Evolutionary conservation across 140 eudicot genomes (phyloP).

Genomic region (Senecio squalidus): DNA sequence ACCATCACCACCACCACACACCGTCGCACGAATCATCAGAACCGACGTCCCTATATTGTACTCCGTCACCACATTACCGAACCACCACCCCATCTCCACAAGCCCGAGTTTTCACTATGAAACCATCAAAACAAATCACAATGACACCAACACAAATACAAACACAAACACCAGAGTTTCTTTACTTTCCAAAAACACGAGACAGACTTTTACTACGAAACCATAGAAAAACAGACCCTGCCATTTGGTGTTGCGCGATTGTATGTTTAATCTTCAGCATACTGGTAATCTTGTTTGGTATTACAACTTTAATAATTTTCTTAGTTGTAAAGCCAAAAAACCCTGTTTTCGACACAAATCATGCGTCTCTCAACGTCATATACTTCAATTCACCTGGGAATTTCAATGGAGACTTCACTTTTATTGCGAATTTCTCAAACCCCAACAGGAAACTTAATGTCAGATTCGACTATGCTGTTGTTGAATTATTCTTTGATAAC

Average conservation of each 20-base stretch:
- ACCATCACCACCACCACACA: constrained; percentile 8
- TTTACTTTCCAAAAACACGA: constrained; percentile 23
- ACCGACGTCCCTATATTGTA: constrained; percentile 12
- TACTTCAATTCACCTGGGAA: constrained; percentile 61
- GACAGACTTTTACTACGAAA: constrained; percentile 39
- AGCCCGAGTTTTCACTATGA: neutral
- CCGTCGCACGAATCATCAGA: constrained; percentile 12
- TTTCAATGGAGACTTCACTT: constrained; percentile 64
- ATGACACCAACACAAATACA: constrained; percentile 6
- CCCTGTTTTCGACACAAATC: constrained; percentile 67
- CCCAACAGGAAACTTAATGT: constrained; percentile 70
- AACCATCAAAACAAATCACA: constrained; percentile 12
- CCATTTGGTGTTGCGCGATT: constrained; percentile 70
- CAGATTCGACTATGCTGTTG: constrained; percentile 51
- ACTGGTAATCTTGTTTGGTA: constrained; percentile 59
- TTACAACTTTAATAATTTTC: constrained; percentile 60
- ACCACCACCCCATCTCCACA: constrained; percentile 23
- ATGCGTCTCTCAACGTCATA: constrained; percentile 60
- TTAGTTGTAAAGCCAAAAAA: constrained; percentile 52
- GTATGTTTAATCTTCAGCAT: constrained; percentile 60
- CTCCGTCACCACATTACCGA: constrained; percentile 14
- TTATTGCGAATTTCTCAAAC: constrained; percentile 78
- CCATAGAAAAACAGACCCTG: constrained; percentile 60
- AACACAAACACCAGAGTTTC: constrained; percentile 12
- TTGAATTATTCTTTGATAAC: constrained; percentile 54